Conservation (phyloP, 2,329 filamentous ascomycete genomes). For the Parastagonospora avenae region DNA sequence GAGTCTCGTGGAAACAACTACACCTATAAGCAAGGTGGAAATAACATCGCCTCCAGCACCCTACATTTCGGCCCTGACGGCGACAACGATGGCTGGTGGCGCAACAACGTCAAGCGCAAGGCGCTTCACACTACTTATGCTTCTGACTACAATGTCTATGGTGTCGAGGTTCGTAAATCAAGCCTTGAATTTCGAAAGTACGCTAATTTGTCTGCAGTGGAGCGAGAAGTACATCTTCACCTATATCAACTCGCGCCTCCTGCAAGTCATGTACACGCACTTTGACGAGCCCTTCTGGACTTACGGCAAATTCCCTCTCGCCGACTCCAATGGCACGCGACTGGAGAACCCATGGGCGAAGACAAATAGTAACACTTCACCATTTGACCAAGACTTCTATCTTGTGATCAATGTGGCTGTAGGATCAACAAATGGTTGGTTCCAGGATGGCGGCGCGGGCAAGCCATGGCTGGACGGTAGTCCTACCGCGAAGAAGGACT, state of each 20-base stretch:
- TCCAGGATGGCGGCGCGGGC: conserved; percentile 69
- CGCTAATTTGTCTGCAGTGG: conserved; percentile 57
- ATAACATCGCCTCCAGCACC: conserved; percentile 78
- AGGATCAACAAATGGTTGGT: conserved; percentile 83
- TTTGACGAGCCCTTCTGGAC: conserved; percentile 72
- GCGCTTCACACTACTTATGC: conserved; percentile 78
- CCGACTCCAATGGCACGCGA: conserved; percentile 68
- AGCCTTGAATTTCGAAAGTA: not conserved
- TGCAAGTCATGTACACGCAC: conserved; percentile 79
- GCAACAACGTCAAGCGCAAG: conserved; percentile 76
- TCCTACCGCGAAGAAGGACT: conserved; percentile 71
- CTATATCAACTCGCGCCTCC: conserved; percentile 78
- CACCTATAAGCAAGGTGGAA: conserved; percentile 75
- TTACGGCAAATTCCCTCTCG: conserved; percentile 69
- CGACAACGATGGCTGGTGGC: conserved; percentile 79
- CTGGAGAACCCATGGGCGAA: conserved; percentile 68
- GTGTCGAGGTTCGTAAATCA: conserved; percentile 61
- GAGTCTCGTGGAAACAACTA: conserved; percentile 84
- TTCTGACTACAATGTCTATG: conserved; percentile 73
- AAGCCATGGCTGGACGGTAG: conserved; percentile 82
- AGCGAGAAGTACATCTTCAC: conserved; percentile 87
- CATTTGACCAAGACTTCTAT: conserved; percentile 78
- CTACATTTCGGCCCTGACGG: conserved; percentile 81
- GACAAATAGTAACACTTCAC: conserved; percentile 66
- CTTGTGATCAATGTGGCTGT: conserved; percentile 78